phyloP scores from a whole-genome alignment of 768 basidiomycete species.

The Mycena rosella region DNA sequence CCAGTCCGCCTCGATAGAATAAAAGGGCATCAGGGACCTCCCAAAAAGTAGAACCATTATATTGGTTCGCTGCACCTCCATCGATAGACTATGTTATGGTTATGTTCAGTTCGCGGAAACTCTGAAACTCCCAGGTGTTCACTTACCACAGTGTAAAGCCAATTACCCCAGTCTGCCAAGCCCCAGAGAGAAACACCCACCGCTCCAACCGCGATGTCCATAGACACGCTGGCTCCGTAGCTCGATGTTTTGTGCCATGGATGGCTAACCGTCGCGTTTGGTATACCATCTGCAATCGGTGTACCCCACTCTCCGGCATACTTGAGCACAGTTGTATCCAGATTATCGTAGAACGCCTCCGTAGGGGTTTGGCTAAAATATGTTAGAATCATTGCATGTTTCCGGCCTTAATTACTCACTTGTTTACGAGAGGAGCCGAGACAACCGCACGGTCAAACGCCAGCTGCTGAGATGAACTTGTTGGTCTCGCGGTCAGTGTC shows the following conservation, averaged over 20 bases:
- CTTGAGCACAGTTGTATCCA: conserved; percentile 15
- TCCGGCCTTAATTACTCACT: background rate
- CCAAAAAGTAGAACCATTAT: conserved; percentile 33
- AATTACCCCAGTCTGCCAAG: conserved; percentile 28
- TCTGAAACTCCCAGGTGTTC: background rate
- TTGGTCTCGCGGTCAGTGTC: conserved; percentile 19
- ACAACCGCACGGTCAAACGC: conserved; percentile 33
- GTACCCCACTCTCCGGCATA: conserved; percentile 26
- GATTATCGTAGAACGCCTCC: conserved; percentile 30
- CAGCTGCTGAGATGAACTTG: conserved; percentile 12
- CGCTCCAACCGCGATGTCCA: conserved; percentile 11
- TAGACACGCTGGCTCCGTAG: conserved; percentile 12
- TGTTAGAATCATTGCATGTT: background rate
- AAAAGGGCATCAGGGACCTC: conserved; percentile 32
- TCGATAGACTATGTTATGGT: no score
- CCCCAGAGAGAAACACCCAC: conserved; percentile 24
- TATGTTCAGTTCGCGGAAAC: no score
- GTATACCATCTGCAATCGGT: conserved; percentile 9
- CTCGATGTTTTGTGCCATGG: conserved; percentile 20
- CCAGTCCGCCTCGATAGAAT: conserved; percentile 30
- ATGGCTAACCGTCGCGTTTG: conserved; percentile 29
- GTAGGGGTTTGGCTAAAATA: conserved; percentile 4
- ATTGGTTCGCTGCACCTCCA: background rate
- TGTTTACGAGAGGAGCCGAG: conserved; percentile 13
- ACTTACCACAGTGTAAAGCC: conserved; percentile 24